phyloP scores from a whole-genome alignment of 1,284 basidiomycete genomes.

The Heterobasidion parviporum region DNA sequence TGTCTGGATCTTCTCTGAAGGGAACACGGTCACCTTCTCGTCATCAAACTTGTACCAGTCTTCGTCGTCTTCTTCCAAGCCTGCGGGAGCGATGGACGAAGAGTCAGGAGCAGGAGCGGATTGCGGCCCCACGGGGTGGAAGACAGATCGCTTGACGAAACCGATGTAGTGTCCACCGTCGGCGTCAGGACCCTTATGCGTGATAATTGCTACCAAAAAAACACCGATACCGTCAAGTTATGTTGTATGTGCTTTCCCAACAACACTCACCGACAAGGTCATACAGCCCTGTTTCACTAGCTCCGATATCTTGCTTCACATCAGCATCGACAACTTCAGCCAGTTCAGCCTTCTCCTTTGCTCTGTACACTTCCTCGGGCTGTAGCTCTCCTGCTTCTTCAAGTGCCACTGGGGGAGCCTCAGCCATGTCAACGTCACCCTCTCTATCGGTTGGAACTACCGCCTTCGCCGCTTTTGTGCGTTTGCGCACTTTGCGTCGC shows the following conservation, averaged over 20 bases:
- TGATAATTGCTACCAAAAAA: constrained; percentile 67
- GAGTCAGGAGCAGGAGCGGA: background rate
- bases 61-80: constrained; percentile 46
- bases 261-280: constrained; percentile 68
- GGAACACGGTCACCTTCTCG: constrained; percentile 81
- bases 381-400: constrained; percentile 30
- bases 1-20: constrained; percentile 71
- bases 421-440: constrained; percentile 33
- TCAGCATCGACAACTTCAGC: constrained; percentile 55
- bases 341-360: constrained; percentile 59
- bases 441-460: constrained; percentile 4
- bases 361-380: constrained; percentile 51
- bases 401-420: constrained; percentile 20
- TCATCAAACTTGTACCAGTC: constrained; percentile 92
- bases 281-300: constrained; percentile 72
- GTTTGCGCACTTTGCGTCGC: constrained; percentile 75
- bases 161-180: constrained; percentile 93
- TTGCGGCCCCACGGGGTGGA: constrained; percentile 28
- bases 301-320: constrained; percentile 62
- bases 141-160: constrained; percentile 73
- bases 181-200: constrained; percentile 93
- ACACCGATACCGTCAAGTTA: background rate
- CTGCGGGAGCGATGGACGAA: background rate
- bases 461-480: constrained; percentile 47
- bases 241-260: background rate